Percentiles rank a stretch among this genome's conserved stretches.
Evolutionary conservation across 176 grass and related monocot genomes (phyloP).

Genomic region (Thalia dealbata): DNA sequence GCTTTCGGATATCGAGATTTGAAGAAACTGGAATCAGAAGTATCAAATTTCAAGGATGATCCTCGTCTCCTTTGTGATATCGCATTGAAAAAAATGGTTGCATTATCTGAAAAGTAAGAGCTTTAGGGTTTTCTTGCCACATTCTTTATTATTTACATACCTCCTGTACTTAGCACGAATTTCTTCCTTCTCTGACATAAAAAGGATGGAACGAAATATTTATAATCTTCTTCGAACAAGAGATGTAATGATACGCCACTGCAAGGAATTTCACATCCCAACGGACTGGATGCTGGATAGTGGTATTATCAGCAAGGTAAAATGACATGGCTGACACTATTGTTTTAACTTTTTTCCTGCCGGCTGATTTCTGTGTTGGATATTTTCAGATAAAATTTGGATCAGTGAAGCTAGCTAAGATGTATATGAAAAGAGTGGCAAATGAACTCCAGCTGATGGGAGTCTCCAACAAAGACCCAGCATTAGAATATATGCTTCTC

Average conservation of each 20-base stretch:
- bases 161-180: neutral
- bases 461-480: slow-evolving; percentile 75
- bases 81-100: slow-evolving; percentile 86
- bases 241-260: slow-evolving; percentile 67
- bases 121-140: neutral
- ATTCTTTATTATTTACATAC: neutral
- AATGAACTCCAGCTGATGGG: slow-evolving; percentile 92
- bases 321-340: no score
- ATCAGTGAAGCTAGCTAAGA: slow-evolving; percentile 89
- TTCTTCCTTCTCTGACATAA: slow-evolving; percentile 6
- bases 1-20: slow-evolving; percentile 90
- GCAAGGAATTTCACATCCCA: slow-evolving; percentile 87
- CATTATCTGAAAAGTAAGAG: slow-evolving; percentile 81
- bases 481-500: slow-evolving; percentile 95
- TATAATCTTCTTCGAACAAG: slow-evolving; percentile 79
- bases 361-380: slow-evolving; percentile 3
- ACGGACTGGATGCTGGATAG: slow-evolving; percentile 94
- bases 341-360: no score
- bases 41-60: slow-evolving; percentile 83
- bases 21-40: slow-evolving; percentile 83
- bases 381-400: slow-evolving; percentile 86
- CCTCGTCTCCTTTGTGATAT: slow-evolving; percentile 68
- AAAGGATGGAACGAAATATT: slow-evolving; percentile 69
- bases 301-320: slow-evolving; percentile 89
- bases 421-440: slow-evolving; percentile 91